phyloP scores from a whole-genome alignment of 2,329 filamentous ascomycete species.

The Cryphonectria radicalis region DNA sequence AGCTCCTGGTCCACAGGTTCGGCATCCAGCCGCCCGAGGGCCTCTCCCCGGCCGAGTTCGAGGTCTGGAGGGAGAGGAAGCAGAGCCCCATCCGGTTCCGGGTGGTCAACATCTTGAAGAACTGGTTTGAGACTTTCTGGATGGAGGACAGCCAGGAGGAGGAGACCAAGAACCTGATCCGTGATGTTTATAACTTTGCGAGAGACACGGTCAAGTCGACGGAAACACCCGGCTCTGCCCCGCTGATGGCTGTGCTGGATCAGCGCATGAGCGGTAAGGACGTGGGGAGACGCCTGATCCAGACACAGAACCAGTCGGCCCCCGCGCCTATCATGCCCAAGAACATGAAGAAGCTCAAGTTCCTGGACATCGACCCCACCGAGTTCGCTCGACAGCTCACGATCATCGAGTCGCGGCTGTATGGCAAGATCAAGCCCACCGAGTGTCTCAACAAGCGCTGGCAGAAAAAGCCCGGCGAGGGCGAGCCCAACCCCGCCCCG shows the following conservation, averaged over 20 bases:
- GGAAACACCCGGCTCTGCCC: slow-evolving; percentile 85
- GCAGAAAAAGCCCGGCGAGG: slow-evolving; percentile 90
- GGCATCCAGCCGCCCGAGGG: slow-evolving; percentile 89
- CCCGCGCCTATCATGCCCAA: slow-evolving; percentile 92
- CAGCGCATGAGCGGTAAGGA: slow-evolving; percentile 89
- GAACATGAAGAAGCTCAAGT: slow-evolving; percentile 99
- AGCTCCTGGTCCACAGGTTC: slow-evolving; percentile 89
- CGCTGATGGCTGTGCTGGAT: slow-evolving; percentile 84
- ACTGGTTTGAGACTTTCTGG: slow-evolving; percentile 98
- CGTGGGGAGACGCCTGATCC: slow-evolving; percentile 81
- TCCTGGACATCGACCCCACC: slow-evolving; percentile 91
- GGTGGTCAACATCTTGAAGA: slow-evolving; percentile 96
- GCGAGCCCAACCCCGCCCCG: slow-evolving; percentile 81
- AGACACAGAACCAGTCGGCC: slow-evolving; percentile 81
- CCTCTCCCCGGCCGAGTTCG: slow-evolving; percentile 74
- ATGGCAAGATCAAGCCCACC: slow-evolving; percentile 92
- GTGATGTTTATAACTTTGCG: slow-evolving; percentile 87
- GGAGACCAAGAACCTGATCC: slow-evolving; percentile 81
- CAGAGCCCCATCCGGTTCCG: slow-evolving; percentile 95
- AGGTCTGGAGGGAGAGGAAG: slow-evolving; percentile 89
- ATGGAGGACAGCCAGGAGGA: slow-evolving; percentile 87
- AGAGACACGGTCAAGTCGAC: slow-evolving; percentile 91
- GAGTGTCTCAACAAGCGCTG: slow-evolving; percentile 98
- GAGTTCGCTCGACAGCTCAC: slow-evolving; percentile 98
- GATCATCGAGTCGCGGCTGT: slow-evolving; percentile 92